Conservation (phyloP, 441 rosid genomes). For the Erysimum pusillum region DNA sequence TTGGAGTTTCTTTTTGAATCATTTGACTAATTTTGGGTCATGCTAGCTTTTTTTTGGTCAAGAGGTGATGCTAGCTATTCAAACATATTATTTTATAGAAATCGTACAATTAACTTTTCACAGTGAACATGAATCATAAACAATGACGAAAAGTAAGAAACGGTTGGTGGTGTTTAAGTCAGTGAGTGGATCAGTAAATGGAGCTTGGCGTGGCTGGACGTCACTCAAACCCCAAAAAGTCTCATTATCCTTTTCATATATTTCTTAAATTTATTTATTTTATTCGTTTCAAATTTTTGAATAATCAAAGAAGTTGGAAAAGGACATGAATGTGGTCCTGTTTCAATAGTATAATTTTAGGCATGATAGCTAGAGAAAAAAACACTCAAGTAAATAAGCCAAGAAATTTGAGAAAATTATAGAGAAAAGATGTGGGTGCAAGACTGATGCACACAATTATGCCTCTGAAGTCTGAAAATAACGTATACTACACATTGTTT, state of each 20-base stretch:
- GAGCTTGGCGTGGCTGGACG: conserved; percentile 39
- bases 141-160: conserved; percentile 21
- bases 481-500: not conserved
- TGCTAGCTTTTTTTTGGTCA: not conserved
- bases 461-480: not conserved
- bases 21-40: conserved; percentile 3
- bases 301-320: not conserved
- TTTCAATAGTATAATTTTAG: not conserved
- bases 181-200: conserved; percentile 19
- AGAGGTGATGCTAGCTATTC: not conserved
- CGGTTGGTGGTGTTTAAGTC: conserved; percentile 13
- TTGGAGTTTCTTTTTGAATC: not conserved
- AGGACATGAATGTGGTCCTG: conserved; percentile 31
- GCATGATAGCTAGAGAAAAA: conserved; percentile 26
- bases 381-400: conserved; percentile 8
- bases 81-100: not conserved
- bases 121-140: conserved; percentile 5
- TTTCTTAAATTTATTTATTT: conserved; percentile 1
- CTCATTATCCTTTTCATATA: conserved; percentile 32
- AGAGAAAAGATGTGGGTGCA: conserved; percentile 2
- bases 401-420: not conserved
- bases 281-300: not conserved
- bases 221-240: conserved; percentile 25
- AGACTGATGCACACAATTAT: conserved; percentile 3
- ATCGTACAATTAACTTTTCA: conserved; percentile 3